A percentile compares a stretch with the other conserved stretches of the same genome.
Conservation (phyloP, 768 basidiomycete species). For the Cyclocybe cylindracea region DNA sequence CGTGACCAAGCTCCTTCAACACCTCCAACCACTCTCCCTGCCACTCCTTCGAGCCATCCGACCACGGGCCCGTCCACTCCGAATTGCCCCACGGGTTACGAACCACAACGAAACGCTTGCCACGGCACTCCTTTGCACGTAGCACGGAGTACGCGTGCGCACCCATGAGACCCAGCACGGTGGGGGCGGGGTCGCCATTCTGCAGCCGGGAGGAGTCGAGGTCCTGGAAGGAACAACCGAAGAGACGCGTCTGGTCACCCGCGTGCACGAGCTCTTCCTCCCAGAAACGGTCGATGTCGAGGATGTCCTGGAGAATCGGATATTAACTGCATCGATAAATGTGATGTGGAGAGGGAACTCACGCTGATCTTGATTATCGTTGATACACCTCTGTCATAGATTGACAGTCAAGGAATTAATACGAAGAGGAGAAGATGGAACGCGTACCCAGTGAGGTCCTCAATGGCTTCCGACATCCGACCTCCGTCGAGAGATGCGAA, state of each 20-base stretch:
- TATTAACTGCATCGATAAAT: slow-evolving; percentile 21
- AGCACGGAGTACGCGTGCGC: slow-evolving; percentile 44
- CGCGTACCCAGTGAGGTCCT: slow-evolving; percentile 49
- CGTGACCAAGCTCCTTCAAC: slow-evolving; percentile 32
- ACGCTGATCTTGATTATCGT: too few relatives aligned
- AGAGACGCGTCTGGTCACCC: slow-evolving; percentile 41
- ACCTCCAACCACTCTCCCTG: slow-evolving; percentile 38
- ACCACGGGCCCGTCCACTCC: slow-evolving; percentile 45
- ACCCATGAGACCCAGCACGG: slow-evolving; percentile 29
- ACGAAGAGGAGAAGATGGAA: not conserved
- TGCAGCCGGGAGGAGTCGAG: slow-evolving; percentile 21
- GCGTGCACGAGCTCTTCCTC: slow-evolving; percentile 46
- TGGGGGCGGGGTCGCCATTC: slow-evolving; percentile 3
- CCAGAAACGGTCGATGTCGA: slow-evolving; percentile 50
- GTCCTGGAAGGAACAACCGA: slow-evolving; percentile 39
- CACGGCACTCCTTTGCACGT: slow-evolving; percentile 36
- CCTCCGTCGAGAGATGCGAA: slow-evolving; percentile 13
- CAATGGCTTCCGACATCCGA: slow-evolving; percentile 41
- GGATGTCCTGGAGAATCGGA: slow-evolving; percentile 38
- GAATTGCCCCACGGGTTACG: slow-evolving; percentile 44
- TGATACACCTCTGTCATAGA: too few relatives aligned
- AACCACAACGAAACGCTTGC: slow-evolving; percentile 41
- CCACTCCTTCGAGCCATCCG: slow-evolving; percentile 46
- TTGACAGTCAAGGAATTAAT: slow-evolving; percentile 24
- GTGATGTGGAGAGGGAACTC: too few relatives aligned